Percentiles rank a stretch among this genome's conserved stretches.
Conservation (phyloP, 352 stramenopile genomes). For the Globisporangium radiosum region DNA sequence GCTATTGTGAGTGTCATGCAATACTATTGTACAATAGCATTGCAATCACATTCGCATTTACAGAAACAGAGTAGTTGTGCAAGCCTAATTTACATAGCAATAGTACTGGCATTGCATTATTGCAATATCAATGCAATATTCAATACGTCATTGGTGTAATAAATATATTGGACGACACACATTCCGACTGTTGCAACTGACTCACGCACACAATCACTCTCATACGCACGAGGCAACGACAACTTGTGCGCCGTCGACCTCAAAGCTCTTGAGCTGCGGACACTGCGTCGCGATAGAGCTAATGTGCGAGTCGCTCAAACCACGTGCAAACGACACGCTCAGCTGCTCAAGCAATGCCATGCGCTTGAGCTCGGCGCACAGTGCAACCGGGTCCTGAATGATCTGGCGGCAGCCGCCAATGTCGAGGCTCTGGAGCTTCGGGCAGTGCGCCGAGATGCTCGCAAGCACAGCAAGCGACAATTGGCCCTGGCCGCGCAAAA, state of each 20-base stretch:
- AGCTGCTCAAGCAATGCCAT: constrained; percentile 45
- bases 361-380: constrained; percentile 32
- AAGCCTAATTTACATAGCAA: background rate
- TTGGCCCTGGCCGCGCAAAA: constrained; percentile 43
- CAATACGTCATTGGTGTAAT: background rate
- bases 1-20: too few relatives aligned
- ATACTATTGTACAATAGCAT: too few relatives aligned
- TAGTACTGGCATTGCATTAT: too few relatives aligned
- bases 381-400: constrained; percentile 37
- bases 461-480: constrained; percentile 34
- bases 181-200: too few relatives aligned
- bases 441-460: constrained; percentile 30
- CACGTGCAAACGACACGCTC: constrained; percentile 49
- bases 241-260: constrained; percentile 35
- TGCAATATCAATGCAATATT: too few relatives aligned
- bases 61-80: too few relatives aligned
- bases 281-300: constrained; percentile 52
- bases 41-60: too few relatives aligned
- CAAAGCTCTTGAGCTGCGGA: constrained; percentile 45
- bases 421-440: constrained; percentile 38
- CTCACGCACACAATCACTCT: background rate
- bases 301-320: constrained; percentile 36
- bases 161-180: constrained; percentile 2
- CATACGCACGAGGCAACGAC: constrained; percentile 14
- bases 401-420: constrained; percentile 56